Evolutionary conservation across 2,329 filamentous ascomycete species (phyloP), one percentile per base, ranked within the genome.

Genomic region (Ceratocystis ficicola): DNA sequence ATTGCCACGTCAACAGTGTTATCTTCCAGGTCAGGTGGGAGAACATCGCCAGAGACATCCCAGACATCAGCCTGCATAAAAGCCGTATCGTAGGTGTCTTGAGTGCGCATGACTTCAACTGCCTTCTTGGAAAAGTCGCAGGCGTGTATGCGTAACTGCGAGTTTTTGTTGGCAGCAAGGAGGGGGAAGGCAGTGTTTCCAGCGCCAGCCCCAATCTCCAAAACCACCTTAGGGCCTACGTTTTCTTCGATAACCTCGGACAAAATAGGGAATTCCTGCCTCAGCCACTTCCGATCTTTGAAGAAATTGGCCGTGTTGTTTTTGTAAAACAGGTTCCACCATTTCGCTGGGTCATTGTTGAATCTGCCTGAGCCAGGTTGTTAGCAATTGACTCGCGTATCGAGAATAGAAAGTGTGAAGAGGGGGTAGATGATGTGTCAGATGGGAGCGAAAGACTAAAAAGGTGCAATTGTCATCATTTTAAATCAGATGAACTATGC

Each of bases 321-420:
- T 77, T 94, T 92, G 80, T 99, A 99, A 77, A 99, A 99, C 65
- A 88, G 78, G 73, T 99, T 94, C 94, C 94, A 99, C 90, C 91
- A 97, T 75, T 91, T 95, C 69, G 90, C 92, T 0, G 94, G 94
- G 70, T 95, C 84, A 59, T 81, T 79, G 74, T 96, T 97, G 80
- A 96, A 96, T 70, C 90, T 88, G 71, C 79, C 85, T 88, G 72
- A 71, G 55, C 55, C 30, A 20, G 41, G 62, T 52, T 66, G 67
- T 69, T 68, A 69, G 68, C 63, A 50, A n/a, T 5, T 25, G 41
- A 50, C 30, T 48, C 48, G 62, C 65, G 68, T 63, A 62, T 62
- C 62, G 48, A 64, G 46, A 61, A 65, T 62, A 60, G n/a, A 15
- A 57, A 63, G 52, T 25, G 30, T 67, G n/a, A 44, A 32, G 69